phyloP scores from a whole-genome alignment of 2,329 filamentous ascomycete genomes.

The Monilinia fructicola region DNA sequence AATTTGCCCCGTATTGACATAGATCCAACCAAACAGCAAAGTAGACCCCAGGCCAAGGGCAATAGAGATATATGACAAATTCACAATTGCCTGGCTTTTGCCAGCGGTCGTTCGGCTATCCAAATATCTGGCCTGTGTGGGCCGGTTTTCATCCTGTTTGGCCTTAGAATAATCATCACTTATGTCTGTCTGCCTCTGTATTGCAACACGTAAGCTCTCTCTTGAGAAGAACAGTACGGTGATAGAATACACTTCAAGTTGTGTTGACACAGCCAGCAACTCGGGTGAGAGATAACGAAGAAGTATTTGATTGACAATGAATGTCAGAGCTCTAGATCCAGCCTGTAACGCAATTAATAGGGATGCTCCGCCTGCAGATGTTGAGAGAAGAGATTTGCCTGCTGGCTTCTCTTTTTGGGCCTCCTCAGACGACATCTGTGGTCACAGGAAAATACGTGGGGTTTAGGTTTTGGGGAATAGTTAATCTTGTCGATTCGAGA shows the following conservation, averaged over 20 bases:
- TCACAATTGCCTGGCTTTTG: conserved; percentile 74
- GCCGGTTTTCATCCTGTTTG: background rate
- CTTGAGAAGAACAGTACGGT: conserved; percentile 93
- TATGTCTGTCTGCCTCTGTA: conserved; percentile 70
- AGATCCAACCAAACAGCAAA: conserved; percentile 63
- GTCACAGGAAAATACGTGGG: background rate
- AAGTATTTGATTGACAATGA: conserved; percentile 86
- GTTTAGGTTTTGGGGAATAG: background rate
- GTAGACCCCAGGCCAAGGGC: conserved; percentile 66
- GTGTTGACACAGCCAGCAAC: conserved; percentile 80
- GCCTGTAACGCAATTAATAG: conserved; percentile 82
- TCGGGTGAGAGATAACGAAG: conserved; percentile 84
- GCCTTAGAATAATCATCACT: conserved; percentile 25
- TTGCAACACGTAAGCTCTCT: conserved; percentile 85
- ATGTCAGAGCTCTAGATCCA: conserved; percentile 82
- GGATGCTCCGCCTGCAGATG: conserved; percentile 34
- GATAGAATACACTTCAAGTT: conserved; percentile 89
- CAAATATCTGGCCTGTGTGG: conserved; percentile 1
- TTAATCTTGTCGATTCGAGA: background rate
- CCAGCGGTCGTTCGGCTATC: conserved; percentile 38
- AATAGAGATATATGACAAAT: conserved; percentile 80
- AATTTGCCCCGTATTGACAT: conserved; percentile 53
- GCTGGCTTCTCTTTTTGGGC: background rate
- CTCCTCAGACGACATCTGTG: conserved; percentile 9
- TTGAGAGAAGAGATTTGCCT: conserved; percentile 23